These are phyloP conservation scores for Linnemannia schmuckeri DNA, from an alignment of 192 early-diverging fungal genomes.

Conservation along the genomic window DNA sequence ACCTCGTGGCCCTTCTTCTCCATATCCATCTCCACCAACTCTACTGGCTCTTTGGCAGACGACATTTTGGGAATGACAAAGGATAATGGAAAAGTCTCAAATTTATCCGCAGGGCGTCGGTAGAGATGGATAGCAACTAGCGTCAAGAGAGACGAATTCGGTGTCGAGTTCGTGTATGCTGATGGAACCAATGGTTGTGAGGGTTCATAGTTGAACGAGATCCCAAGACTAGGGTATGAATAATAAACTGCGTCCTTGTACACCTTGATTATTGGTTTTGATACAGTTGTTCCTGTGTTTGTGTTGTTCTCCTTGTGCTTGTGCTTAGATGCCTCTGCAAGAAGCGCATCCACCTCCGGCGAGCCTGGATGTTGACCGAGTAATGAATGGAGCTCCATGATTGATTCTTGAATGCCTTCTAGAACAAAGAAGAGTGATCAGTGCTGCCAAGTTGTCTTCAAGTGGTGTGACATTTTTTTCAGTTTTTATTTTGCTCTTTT, in stretches of 20 bases:
- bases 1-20: constrained; percentile 53
- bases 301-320: neutral
- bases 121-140: constrained; percentile 63
- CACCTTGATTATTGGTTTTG: constrained; percentile 42
- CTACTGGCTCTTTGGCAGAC: neutral
- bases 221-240: constrained; percentile 54
- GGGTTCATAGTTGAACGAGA: constrained; percentile 60
- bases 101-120: constrained; percentile 56
- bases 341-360: neutral
- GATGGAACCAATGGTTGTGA: constrained; percentile 18
- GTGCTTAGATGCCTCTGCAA: neutral
- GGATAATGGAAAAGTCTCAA: constrained; percentile 47
- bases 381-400: constrained; percentile 39
- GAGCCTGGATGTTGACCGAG: constrained; percentile 26
- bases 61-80: constrained; percentile 15
- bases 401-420: neutral
- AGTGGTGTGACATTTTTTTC: neutral
- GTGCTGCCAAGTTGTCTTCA: neutral
- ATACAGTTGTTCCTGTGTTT: neutral
- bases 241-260: constrained; percentile 58
- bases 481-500: too few species aligned
- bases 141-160: constrained; percentile 10
- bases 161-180: neutral
- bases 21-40: constrained; percentile 21
- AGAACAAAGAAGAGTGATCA: neutral